Evolutionary conservation across 495 filamentous ascomycete genomes (phyloP).

Genomic region (Baudoinia panamericana): DNA sequence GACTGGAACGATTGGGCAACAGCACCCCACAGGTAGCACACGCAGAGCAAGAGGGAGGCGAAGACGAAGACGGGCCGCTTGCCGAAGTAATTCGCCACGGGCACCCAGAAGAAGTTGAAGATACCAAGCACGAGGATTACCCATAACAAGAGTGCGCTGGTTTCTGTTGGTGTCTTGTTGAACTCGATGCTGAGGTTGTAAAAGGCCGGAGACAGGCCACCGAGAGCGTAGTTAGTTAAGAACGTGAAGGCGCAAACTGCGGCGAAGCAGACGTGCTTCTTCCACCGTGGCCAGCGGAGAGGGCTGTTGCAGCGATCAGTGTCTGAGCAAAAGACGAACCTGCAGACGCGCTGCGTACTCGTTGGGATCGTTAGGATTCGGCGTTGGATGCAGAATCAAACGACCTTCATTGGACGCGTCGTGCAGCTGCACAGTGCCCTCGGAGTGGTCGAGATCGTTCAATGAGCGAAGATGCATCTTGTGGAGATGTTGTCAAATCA

Average conservation of each 20-base stretch:
- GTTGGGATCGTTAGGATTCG: slow-evolving; percentile 22
- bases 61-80: slow-evolving; percentile 29
- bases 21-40: slow-evolving; percentile 27
- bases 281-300: slow-evolving; percentile 27
- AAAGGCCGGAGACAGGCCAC: slow-evolving; percentile 28
- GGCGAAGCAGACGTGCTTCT: slow-evolving; percentile 26
- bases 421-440: slow-evolving; percentile 28
- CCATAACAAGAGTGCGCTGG: slow-evolving; percentile 23
- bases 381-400: slow-evolving; percentile 8
- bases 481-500: neutral
- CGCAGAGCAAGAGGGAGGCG: slow-evolving; percentile 21
- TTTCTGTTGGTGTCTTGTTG: slow-evolving; percentile 24
- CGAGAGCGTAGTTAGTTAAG: slow-evolving; percentile 28
- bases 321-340: neutral
- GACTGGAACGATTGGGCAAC: slow-evolving; percentile 20
- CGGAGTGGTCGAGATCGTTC: slow-evolving; percentile 26
- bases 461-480: slow-evolving; percentile 20
- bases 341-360: slow-evolving; percentile 11
- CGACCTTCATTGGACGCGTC: slow-evolving; percentile 3
- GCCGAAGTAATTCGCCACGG: slow-evolving; percentile 28
- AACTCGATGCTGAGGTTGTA: slow-evolving; percentile 24
- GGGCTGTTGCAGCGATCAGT: slow-evolving; percentile 17
- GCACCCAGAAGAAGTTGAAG: slow-evolving; percentile 31
- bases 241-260: slow-evolving; percentile 26
- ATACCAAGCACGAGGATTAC: slow-evolving; percentile 26